Conservation (phyloP, 495 filamentous ascomycete genomes). For the Aspergillus mulundensis region DNA sequence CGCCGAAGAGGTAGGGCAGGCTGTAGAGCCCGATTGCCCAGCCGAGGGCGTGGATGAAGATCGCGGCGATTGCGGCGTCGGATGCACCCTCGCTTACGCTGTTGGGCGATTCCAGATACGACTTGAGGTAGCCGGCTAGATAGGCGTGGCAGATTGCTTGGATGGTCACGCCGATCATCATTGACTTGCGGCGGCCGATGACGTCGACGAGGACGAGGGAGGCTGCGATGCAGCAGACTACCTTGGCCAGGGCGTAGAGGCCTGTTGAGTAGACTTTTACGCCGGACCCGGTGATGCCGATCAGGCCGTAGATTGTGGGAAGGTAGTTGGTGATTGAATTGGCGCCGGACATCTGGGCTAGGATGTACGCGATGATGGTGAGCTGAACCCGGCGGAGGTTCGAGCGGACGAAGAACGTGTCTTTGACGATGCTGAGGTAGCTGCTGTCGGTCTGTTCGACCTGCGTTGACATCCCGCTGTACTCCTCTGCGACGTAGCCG, state of each 20-base stretch:
- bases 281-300: neutral
- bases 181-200: neutral
- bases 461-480: neutral
- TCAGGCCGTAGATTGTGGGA: neutral
- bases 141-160: neutral
- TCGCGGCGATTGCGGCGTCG: neutral
- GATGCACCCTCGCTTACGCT: too few relatives aligned
- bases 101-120: too few relatives aligned
- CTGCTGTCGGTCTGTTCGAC: neutral
- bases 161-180: neutral
- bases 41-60: constrained; percentile 15
- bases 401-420: neutral
- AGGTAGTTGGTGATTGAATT: neutral
- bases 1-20: too few relatives aligned
- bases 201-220: neutral
- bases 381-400: neutral
- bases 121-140: neutral
- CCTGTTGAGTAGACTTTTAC: neutral
- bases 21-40: too few relatives aligned
- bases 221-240: neutral
- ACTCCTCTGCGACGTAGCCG: neutral
- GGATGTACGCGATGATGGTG: neutral
- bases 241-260: neutral
- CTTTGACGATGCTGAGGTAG: neutral
- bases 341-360: neutral